Base-by-base conservation (phyloP, 441 rosid species). In the Eutrema salsugineum region DNA sequence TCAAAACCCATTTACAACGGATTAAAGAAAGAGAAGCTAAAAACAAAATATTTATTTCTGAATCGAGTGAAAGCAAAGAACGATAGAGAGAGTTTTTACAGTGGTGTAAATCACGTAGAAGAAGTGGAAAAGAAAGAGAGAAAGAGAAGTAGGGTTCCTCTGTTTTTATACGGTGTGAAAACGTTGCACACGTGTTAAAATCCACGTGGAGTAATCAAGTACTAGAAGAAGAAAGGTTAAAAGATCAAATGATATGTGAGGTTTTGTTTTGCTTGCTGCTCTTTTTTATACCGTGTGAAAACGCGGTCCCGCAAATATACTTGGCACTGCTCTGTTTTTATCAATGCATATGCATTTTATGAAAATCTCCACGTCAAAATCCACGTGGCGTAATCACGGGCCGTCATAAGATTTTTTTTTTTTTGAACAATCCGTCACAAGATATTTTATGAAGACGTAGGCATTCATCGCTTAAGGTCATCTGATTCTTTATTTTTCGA, bases 21-120 rank as follows among this genome's bases (percentile, higher is more conserved):
- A 15, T 27, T 14, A 65, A 54, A 61, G 0, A 10, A 39, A 51
- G 46, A 16, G 15, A 32, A 11, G 27, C 39, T 56, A 20, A 14
- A 9, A 56, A 28, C 38, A 50, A 56, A 61, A 11, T 35, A 8
- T 17, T 36, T 36, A 0, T 30, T 55, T 53, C 39, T 60, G 56
- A 59, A 59, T 59, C 68, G 62, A 67, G 43, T 59, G 66, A 65
- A 73, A 58, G 35, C 33, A 5, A 67, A 60, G 56, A 67, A 59
- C 73, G 49, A 59, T 40, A 49, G 54, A 50, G 48, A 22, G 62
- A 73, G 68, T 67, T 51, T 60, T 67, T 67, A 74, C 73, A 74
- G 78, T 74, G 78, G 65, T 74, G 63, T 66, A 48, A 73, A 66
- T 66, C 62, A 66, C 72, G 68, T 16, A 20, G 53, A 66, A 64